Evolutionary conservation across 2,329 filamentous ascomycete species (phyloP).

Genomic region (Neonectria coccinea): DNA sequence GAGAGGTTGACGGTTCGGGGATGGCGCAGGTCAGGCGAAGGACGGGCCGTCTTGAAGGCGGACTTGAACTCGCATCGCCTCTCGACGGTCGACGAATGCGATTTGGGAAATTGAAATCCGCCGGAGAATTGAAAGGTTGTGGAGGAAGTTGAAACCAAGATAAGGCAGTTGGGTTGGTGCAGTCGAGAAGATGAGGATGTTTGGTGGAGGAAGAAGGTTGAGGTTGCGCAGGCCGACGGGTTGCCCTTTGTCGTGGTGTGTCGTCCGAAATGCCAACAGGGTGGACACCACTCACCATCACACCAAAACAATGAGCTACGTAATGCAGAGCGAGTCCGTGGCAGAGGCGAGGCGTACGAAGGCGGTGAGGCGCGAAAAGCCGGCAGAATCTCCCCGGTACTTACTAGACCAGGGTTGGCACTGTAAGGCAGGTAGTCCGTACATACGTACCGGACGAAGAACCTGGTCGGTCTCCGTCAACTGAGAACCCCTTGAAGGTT

Average conservation of each 20-base stretch:
- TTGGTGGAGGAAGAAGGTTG: not conserved
- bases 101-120: not conserved
- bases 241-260: slow-evolving; percentile 15
- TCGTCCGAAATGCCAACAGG: not conserved
- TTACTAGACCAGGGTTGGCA: no score
- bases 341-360: slow-evolving; percentile 26
- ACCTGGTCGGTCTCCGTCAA: no score
- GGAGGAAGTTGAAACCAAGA: not conserved
- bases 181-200: not conserved
- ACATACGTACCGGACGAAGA: not conserved
- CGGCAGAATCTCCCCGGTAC: slow-evolving; percentile 38
- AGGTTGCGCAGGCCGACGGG: slow-evolving; percentile 6
- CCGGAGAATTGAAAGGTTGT: not conserved
- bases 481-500: not conserved
- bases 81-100: slow-evolving; percentile 2
- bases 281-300: slow-evolving; percentile 20
- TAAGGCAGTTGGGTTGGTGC: not conserved
- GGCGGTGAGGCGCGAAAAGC: slow-evolving; percentile 38
- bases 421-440: slow-evolving; percentile 20
- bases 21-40: slow-evolving; percentile 39
- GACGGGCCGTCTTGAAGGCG: slow-evolving; percentile 18
- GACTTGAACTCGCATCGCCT: slow-evolving; percentile 27
- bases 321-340: slow-evolving; percentile 3
- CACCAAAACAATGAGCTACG: slow-evolving; percentile 5
- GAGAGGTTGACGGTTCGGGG: slow-evolving; percentile 23